phyloP scores from a whole-genome alignment of 306 rosid species.

The Ceratonia siliqua region DNA sequence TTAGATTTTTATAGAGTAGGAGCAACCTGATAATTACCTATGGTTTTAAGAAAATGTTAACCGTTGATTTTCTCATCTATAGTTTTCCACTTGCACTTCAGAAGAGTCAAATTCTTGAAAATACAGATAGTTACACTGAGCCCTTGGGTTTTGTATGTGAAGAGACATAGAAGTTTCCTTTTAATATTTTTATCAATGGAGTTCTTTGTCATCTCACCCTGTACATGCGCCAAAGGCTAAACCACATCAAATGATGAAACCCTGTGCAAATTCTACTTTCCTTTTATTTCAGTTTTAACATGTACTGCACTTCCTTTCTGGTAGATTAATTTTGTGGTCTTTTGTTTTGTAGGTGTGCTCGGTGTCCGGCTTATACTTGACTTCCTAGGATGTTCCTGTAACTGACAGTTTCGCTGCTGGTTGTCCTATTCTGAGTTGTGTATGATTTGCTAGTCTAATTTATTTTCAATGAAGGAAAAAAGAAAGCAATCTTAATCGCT shows the following conservation, averaged over 20 bases:
- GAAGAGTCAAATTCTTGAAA: too few species aligned
- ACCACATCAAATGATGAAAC: background rate
- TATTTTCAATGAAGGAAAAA: slow-evolving; percentile 17
- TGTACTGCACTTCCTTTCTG: slow-evolving; percentile 13
- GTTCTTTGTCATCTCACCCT: background rate
- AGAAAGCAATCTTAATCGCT: background rate
- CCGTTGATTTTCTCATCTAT: too few species aligned
- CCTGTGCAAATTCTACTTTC: background rate
- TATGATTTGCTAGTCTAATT: slow-evolving; percentile 18
- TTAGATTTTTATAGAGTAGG: too few species aligned
- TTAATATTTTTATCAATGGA: too few species aligned
- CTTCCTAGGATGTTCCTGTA: slow-evolving; percentile 28
- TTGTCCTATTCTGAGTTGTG: slow-evolving; percentile 25
- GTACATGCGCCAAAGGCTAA: background rate
- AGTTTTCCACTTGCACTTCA: too few species aligned
- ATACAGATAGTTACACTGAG: too few species aligned
- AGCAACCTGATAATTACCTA: too few species aligned
- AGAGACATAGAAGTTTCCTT: background rate
- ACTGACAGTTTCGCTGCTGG: slow-evolving; percentile 24
- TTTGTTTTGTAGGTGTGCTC: slow-evolving; percentile 42
- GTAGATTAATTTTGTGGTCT: slow-evolving; percentile 11
- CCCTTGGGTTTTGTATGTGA: background rate
- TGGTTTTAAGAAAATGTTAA: too few species aligned
- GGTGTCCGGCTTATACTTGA: slow-evolving; percentile 27
- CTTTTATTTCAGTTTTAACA: background rate